phyloP scores from a whole-genome alignment of 371 early-diverging fungal genomes.

The Rhizomucor pusillus region DNA sequence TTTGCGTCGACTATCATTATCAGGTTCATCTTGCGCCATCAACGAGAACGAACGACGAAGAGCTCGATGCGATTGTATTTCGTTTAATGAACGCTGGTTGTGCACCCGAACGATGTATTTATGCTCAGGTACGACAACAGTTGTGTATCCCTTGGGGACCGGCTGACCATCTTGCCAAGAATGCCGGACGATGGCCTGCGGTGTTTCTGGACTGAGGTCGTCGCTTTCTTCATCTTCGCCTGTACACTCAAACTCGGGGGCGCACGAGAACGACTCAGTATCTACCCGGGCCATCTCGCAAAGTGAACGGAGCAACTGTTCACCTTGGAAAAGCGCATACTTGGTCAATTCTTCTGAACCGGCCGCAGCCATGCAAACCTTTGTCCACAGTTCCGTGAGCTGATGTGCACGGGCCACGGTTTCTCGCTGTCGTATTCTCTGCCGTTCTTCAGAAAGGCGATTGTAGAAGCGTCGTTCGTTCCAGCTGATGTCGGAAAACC shows the following conservation, averaged over 20 bases:
- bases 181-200: not conserved
- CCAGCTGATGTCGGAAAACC: slow-evolving; percentile 57
- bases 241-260: not conserved
- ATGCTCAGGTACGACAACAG: slow-evolving; percentile 34
- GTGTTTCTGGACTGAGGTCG: too few species aligned
- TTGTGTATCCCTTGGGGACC: slow-evolving; percentile 30
- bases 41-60: slow-evolving; percentile 14
- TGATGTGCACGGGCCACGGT: slow-evolving; percentile 48
- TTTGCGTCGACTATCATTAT: slow-evolving; percentile 14
- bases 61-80: slow-evolving; percentile 18
- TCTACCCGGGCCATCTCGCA: slow-evolving; percentile 31
- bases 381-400: slow-evolving; percentile 33
- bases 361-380: slow-evolving; percentile 38
- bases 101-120: slow-evolving; percentile 34
- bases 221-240: not conserved
- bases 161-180: not conserved
- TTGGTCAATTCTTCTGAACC: slow-evolving; percentile 47
- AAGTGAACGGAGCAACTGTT: slow-evolving; percentile 32
- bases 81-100: slow-evolving; percentile 26
- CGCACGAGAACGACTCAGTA: slow-evolving; percentile 3
- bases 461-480: slow-evolving; percentile 67
- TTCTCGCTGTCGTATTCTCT: slow-evolving; percentile 55
- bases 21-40: slow-evolving; percentile 1
- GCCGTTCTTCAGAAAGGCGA: slow-evolving; percentile 59
- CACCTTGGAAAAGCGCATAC: slow-evolving; percentile 45